phyloP scores from a whole-genome alignment of 2,329 filamentous ascomycete species.

The Diaporthe helianthi region DNA sequence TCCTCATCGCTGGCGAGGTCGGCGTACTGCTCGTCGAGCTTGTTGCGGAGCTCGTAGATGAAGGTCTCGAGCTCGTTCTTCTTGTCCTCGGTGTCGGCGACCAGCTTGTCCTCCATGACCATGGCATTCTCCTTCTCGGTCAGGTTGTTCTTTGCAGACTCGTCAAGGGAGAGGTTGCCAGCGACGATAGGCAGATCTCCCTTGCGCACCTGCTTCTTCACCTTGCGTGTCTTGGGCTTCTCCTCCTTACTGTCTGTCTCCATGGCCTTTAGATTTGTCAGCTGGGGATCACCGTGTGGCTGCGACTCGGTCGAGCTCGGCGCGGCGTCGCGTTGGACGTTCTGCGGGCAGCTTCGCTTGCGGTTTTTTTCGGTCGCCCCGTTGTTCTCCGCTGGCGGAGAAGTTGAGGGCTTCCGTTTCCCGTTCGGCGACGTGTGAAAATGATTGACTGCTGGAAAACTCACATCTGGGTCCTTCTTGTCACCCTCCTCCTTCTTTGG shows the following conservation, averaged over 20 bases:
- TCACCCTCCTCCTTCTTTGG: conserved; percentile 52
- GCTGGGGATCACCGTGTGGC: conserved; percentile 23
- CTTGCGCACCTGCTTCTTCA: conserved; percentile 99
- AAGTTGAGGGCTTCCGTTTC: conserved; percentile 28
- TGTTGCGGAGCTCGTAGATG: conserved; percentile 96
- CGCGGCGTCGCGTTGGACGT: conserved; percentile 10
- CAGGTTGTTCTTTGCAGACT: conserved; percentile 68
- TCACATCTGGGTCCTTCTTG: conserved; percentile 77
- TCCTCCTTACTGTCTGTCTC: conserved; percentile 78
- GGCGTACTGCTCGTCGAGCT: conserved; percentile 88
- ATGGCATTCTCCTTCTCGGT: conserved; percentile 86
- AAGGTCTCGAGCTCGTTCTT: conserved; percentile 99
- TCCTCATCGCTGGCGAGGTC: conserved; percentile 91
- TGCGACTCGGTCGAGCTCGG: conserved; percentile 1
- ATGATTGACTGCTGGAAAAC: conserved; percentile 46
- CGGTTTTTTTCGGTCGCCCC: conserved; percentile 25
- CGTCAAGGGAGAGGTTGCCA: conserved; percentile 82
- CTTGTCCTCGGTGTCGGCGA: conserved; percentile 97
- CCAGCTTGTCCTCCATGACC: conserved; percentile 98
- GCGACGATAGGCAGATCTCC: conserved; percentile 89
- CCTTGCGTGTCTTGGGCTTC: conserved; percentile 85
- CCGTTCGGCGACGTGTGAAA: conserved; percentile 15
- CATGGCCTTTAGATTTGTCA: conserved; percentile 69
- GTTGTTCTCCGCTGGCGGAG: conserved; percentile 18
- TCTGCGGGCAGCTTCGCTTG: conserved; percentile 23